These are phyloP conservation scores for Ogataea degrootiae DNA, from an alignment of 805 yeast genomes.

Conservation along the genomic window DNA sequence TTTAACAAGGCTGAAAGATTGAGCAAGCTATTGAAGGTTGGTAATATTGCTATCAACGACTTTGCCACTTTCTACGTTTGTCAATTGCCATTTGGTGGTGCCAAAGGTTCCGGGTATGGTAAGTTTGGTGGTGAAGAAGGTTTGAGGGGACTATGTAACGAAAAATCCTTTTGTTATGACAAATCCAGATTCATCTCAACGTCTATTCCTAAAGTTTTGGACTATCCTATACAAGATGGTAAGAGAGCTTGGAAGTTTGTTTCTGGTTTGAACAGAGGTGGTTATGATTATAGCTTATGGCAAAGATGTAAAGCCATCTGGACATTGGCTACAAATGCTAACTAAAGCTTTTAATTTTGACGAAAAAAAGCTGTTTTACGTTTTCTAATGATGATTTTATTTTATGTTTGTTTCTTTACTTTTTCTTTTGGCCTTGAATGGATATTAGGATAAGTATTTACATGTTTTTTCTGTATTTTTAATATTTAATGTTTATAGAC, in stretches of 20 bases:
- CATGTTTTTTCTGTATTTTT: too few species aligned
- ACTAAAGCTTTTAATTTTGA: slow-evolving; percentile 3
- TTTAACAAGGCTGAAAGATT: slow-evolving; percentile 54
- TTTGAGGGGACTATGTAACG: slow-evolving; percentile 78
- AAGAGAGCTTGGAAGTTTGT: slow-evolving; percentile 88
- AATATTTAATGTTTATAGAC: too few species aligned
- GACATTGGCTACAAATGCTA: slow-evolving; percentile 46
- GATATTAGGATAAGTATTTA: too few species aligned
- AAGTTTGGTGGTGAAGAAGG: slow-evolving; percentile 99
- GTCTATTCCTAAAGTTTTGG: slow-evolving; percentile 80
- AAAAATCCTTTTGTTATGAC: slow-evolving; percentile 86
- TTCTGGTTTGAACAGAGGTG: slow-evolving; percentile 72
- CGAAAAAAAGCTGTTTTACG: too few species aligned
- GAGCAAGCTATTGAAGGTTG: slow-evolving; percentile 64
- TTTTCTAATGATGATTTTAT: too few species aligned
- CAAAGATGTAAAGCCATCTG: slow-evolving; percentile 53
- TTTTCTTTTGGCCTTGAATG: too few species aligned
- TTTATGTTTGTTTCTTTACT: too few species aligned
- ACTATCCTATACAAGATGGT: slow-evolving; percentile 83
- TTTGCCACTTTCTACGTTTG: slow-evolving; percentile 95
- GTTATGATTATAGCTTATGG: slow-evolving; percentile 76
- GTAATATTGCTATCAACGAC: slow-evolving; percentile 95
- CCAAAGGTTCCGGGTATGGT: slow-evolving; percentile 90
- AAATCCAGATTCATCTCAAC: slow-evolving; percentile 73
- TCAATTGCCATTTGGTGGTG: slow-evolving; percentile 97